phyloP scores from a whole-genome alignment of 129 eudicot genomes.

The Ambrosia artemisiifolia region DNA sequence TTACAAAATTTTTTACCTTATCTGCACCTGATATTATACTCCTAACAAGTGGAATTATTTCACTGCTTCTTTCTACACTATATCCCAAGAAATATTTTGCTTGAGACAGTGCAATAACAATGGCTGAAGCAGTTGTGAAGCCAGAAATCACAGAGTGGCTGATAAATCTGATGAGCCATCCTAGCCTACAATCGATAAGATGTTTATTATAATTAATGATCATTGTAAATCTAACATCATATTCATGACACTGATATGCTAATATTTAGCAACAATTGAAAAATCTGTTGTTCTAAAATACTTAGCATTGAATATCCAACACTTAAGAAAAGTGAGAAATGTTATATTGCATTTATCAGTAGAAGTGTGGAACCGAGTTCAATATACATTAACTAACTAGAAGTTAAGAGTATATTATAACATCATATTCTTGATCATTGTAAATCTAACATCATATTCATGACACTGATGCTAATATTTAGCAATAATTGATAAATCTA shows the following conservation, averaged over 20 bases:
- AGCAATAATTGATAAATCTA: not conserved
- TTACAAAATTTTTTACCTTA: constrained; percentile 43
- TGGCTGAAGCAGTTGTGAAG: constrained; percentile 94
- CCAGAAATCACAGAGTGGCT: constrained; percentile 99
- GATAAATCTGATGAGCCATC: constrained; percentile 95
- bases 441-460: constrained; percentile 1
- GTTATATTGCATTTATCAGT: constrained; percentile 6
- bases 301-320: not conserved
- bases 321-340: not conserved
- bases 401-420: constrained; percentile 33
- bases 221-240: constrained; percentile 9
- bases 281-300: not conserved
- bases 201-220: not conserved
- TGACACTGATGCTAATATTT: not conserved
- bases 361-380: not conserved
- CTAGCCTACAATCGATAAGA: constrained; percentile 59
- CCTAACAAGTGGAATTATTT: constrained; percentile 76
- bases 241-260: not conserved
- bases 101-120: constrained; percentile 93
- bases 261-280: not conserved
- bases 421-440: no score
- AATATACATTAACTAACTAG: no score
- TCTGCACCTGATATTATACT: constrained; percentile 76
- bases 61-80: constrained; percentile 66
- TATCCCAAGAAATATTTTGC: constrained; percentile 97